Base-by-base conservation (phyloP, 257 asterid species). In the Jaltomata sinuosa region DNA sequence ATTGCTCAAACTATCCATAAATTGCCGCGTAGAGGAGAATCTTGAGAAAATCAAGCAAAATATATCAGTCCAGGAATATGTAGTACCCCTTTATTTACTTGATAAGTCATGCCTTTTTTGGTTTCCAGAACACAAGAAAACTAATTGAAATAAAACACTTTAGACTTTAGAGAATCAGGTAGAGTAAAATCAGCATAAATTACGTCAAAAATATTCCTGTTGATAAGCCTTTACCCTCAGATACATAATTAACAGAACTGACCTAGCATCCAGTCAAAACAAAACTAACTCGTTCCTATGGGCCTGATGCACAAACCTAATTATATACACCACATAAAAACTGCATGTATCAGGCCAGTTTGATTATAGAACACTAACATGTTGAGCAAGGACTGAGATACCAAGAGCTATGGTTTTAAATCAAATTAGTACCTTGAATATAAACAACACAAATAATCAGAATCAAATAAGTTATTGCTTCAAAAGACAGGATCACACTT, bases 401-500 rank as follows among this genome's bases (percentile, higher is more conserved):
- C 52, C 47, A 12, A 67, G 77, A 67, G 45, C 29, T 67, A 34
- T 67, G 49, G 52, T 69, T 69, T 40, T 22, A 22, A 38, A 69
- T 38, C 6, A 40, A 69, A 36, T 69, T 69, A 69, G 52, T 65
- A 84, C 74, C 81, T 45, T 62, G 65, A 62, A 16, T 29, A 78
- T 78, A 50, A 19, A 27, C 42, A 16, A 57, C 11, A 8, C 27
- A n/a, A 78, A 16, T 29, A 47, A 55, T 19, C 15, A 55, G 83
- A 52, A 80, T 31, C 34, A 59, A 47, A 79, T 61, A 55, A 47
- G 62, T 22, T 55, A 5, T 29, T 72, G 68, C 68, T 87, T 83
- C 59, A 57, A 84, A n/a, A 55, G 55, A 22, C 77, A 76, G 83
- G 25, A 82, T 34, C 68, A 40, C 29, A 42, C 92, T 89, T 91